Evolutionary conservation across 805 yeast species (phyloP).

Genomic region (Brettanomyces nanus): DNA sequence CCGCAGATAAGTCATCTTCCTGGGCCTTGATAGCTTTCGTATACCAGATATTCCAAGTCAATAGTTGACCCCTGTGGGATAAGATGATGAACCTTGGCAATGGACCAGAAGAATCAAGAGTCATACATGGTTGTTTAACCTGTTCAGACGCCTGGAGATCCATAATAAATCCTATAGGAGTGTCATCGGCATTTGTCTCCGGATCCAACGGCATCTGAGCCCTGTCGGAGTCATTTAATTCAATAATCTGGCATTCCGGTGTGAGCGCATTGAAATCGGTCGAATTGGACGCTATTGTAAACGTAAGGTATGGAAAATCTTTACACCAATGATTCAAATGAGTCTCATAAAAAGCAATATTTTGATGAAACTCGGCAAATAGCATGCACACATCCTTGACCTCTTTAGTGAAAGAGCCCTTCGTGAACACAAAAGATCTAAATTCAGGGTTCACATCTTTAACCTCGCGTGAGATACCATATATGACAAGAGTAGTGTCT

Average conservation of each 20-base stretch:
- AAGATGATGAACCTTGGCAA: conserved; percentile 60
- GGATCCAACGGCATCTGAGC: conserved; percentile 70
- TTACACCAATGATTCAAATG: conserved; percentile 34
- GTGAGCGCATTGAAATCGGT: conserved; percentile 51
- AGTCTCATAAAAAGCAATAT: conserved; percentile 36
- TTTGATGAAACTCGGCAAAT: conserved; percentile 41
- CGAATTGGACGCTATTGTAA: conserved; percentile 56
- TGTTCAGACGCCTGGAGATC: conserved; percentile 42
- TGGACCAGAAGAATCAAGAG: conserved; percentile 49
- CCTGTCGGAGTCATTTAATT: conserved; percentile 59
- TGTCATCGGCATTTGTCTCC: conserved; percentile 56
- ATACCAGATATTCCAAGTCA: conserved; percentile 61
- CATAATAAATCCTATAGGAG: conserved; percentile 61
- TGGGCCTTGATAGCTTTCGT: conserved; percentile 36
- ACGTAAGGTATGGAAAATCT: conserved; percentile 23
- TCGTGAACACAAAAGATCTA: conserved; percentile 8
- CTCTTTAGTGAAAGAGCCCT: conserved; percentile 17
- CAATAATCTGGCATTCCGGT: conserved; percentile 30
- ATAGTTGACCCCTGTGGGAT: conserved; percentile 53
- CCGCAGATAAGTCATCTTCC: conserved; percentile 4
- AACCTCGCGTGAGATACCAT: conserved; percentile 8
- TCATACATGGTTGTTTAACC: conserved; percentile 46
- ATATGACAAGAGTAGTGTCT: conserved; percentile 9
- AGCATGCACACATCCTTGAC: conserved; percentile 31
- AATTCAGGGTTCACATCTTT: conserved; percentile 10